Conservation (phyloP, 2,329 filamentous ascomycete genomes). For the Aspergillus costaricaensis region DNA sequence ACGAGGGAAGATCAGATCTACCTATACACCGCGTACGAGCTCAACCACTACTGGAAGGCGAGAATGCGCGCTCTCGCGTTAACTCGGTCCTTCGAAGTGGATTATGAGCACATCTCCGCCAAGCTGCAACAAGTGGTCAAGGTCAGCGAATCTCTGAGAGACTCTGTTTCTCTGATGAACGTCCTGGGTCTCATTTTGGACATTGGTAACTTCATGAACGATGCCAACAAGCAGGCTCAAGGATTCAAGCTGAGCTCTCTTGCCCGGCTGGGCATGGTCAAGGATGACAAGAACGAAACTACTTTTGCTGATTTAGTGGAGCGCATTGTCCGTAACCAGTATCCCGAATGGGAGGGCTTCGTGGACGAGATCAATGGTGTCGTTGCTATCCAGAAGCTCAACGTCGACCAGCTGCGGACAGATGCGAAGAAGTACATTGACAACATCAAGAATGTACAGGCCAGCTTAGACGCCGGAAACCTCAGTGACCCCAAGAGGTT, state of each 20-base stretch:
- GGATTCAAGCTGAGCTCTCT: slow-evolving; percentile 98
- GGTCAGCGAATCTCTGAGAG: slow-evolving; percentile 85
- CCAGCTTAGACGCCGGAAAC: slow-evolving; percentile 88
- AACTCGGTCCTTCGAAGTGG: slow-evolving; percentile 78
- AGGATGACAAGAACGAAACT: slow-evolving; percentile 98
- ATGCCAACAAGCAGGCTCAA: slow-evolving; percentile 95
- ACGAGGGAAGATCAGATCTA: slow-evolving; percentile 96
- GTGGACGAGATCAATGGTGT: slow-evolving; percentile 81
- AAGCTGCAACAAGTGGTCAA: slow-evolving; percentile 84
- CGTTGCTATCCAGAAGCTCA: slow-evolving; percentile 80
- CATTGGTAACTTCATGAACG: slow-evolving; percentile 99
- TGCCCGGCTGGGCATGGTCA: slow-evolving; percentile 91
- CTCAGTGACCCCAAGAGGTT: slow-evolving; percentile 96
- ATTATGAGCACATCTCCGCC: slow-evolving; percentile 87
- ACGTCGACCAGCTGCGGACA: slow-evolving; percentile 83
- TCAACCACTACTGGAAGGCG: slow-evolving; percentile 98
- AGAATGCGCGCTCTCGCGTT: slow-evolving; percentile 88
- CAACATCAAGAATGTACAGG: slow-evolving; percentile 92
- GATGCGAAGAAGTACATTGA: slow-evolving; percentile 92
- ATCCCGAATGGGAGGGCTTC: slow-evolving; percentile 92
- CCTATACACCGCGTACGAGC: slow-evolving; percentile 85
- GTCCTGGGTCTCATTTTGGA: slow-evolving; percentile 94
- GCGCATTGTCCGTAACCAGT: slow-evolving; percentile 93
- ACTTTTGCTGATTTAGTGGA: slow-evolving; percentile 95
- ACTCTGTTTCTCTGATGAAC: slow-evolving; percentile 92